Conservation (phyloP, 208 protist species). For the Naegleria gruberi region DNA sequence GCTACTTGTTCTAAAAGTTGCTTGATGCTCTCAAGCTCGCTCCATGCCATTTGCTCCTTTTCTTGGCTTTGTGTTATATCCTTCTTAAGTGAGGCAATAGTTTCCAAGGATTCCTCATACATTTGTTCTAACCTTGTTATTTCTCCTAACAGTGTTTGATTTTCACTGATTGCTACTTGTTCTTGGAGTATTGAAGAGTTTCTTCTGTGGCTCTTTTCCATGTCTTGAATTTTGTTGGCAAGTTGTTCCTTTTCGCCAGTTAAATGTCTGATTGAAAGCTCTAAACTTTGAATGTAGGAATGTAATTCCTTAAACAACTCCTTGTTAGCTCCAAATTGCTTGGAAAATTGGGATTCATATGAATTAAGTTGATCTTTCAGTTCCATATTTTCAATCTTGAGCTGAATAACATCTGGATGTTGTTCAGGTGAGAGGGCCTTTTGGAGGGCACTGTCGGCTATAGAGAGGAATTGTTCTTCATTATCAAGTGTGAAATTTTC, state of each 20-base stretch:
- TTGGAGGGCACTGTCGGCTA: background rate
- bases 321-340: background rate
- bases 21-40: background rate
- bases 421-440: background rate
- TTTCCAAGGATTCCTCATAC: background rate
- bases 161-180: background rate
- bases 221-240: background rate
- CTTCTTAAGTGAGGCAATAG: background rate
- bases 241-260: background rate
- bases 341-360: background rate
- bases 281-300: background rate
- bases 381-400: background rate
- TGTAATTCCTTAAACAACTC: background rate
- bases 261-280: background rate
- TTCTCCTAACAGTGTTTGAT: background rate
- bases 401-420: background rate
- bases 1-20: background rate
- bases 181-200: background rate
- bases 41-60: background rate
- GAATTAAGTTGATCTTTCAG: background rate
- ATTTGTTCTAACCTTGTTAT: background rate
- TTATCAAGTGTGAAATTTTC: background rate
- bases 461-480: background rate
- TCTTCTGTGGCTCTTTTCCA: background rate
- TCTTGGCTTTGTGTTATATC: background rate